Percentiles rank a stretch among this genome's conserved stretches.
Conservation (phyloP, 1,139 yeast genomes). For the Nakaseomyces sp. region DNA sequence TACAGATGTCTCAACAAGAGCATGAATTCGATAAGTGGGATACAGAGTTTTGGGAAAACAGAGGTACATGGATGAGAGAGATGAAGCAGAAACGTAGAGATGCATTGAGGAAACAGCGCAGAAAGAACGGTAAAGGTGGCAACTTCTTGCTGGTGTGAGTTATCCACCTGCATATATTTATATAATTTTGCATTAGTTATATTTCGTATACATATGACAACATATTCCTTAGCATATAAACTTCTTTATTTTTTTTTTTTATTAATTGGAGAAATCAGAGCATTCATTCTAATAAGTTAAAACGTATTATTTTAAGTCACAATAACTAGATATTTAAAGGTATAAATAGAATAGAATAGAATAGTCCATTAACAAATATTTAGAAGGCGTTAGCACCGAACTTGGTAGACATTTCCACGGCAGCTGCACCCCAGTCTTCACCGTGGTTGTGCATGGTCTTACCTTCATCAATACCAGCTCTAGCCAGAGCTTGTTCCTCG, state of each 20-base stretch:
- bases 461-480: constrained; percentile 81
- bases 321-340: too few species aligned
- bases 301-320: too few species aligned
- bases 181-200: too few species aligned
- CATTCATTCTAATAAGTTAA: too few species aligned
- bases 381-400: constrained; percentile 25
- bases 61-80: constrained; percentile 74
- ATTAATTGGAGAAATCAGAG: too few species aligned
- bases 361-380: background rate
- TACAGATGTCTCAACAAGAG: constrained; percentile 35
- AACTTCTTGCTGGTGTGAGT: constrained; percentile 7
- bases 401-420: constrained; percentile 87
- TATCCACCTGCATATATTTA: too few species aligned
- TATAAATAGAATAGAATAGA: background rate
- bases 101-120: constrained; percentile 50
- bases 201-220: too few species aligned
- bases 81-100: constrained; percentile 72
- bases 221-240: too few species aligned
- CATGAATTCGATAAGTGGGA: constrained; percentile 53
- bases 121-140: constrained; percentile 32
- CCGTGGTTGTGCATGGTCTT: constrained; percentile 83
- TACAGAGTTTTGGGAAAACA: constrained; percentile 68
- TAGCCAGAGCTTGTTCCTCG: constrained; percentile 84
- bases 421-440: constrained; percentile 97
- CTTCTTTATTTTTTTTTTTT: too few species aligned